Evolutionary conservation across 2,329 filamentous ascomycete species (phyloP).

Genomic region (Pseudocercospora fuligena): DNA sequence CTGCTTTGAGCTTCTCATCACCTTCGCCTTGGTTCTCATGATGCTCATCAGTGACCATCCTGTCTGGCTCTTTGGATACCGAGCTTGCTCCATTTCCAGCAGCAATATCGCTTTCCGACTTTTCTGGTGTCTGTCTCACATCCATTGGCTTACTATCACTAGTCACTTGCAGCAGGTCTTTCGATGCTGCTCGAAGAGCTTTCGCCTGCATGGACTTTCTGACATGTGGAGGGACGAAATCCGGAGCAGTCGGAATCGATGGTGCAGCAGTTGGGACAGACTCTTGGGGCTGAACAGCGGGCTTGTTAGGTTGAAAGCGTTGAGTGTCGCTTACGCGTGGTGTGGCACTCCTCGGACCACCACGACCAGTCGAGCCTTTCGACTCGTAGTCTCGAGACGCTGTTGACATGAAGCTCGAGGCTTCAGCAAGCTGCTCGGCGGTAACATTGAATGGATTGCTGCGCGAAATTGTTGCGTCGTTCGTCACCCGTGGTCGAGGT

Average conservation of each 20-base stretch:
- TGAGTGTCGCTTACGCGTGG: neutral
- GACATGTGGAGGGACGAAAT: constrained; percentile 15
- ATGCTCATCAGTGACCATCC: neutral
- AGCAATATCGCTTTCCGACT: neutral
- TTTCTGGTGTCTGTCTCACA: neutral
- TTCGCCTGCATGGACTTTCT: constrained; percentile 12
- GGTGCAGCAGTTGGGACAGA: neutral
- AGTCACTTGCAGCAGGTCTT: neutral
- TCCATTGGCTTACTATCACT: neutral
- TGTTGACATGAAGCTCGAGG: constrained; percentile 11
- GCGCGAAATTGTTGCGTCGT: neutral
- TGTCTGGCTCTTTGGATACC: neutral
- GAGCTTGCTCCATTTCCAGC: neutral
- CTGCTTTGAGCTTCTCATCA: neutral
- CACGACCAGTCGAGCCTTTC: neutral
- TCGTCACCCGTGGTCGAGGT: neutral
- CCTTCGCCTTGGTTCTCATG: neutral
- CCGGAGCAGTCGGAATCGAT: neutral
- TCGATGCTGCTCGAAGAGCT: neutral
- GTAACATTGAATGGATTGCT: constrained; percentile 15
- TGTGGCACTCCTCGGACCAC: constrained; percentile 6
- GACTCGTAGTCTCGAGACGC: neutral
- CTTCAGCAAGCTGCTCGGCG: constrained; percentile 21
- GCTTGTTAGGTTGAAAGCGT: neutral
- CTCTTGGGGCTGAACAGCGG: neutral